Base-by-base conservation (phyloP, 306 rosid genomes). In the Rosa lucieae region DNA sequence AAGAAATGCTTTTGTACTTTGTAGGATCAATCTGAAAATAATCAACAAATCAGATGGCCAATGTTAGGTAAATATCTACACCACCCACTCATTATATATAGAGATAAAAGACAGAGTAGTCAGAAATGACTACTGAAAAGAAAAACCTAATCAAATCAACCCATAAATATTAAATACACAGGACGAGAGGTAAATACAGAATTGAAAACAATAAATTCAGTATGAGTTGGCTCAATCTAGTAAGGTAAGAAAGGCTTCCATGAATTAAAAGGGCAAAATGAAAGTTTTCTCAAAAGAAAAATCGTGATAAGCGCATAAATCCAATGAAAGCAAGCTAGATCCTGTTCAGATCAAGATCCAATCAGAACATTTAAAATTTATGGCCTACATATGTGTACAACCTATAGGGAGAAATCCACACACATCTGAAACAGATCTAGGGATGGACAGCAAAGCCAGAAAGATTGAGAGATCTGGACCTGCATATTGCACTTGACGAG, bases 401-500 rank as follows among this genome's bases (percentile, higher is more conserved):
- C 0, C 70, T 26, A 20, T 55, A 10, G 14, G 44, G 21, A 72
- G 8, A 46, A 86, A 17, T 12, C 20, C 5, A 65, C 1, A 73
- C 5, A 72, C 2, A 20, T 61, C 20, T 55, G 20, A 23, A 48
- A 14, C 70, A 87, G 92, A 93, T 93, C 92, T 79, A 82, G 75
- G 65, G 63, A 52, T 7, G 55, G 17, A 35, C 6, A 29, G 12
- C 53, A 0, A 20, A n/a, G 21, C 10, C 9, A 52, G 13, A 3
- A 40, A 8, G 6, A n/a, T 5, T 37, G 6, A 63, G 53, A 83
- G 89, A 87, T 88, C 87, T 35, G 74, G 37, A 78, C 98, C 99
- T 93, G 99, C 97, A 96, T 96, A 82, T 96, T 96, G 80, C 99
- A 96, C 85, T 93, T 96, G 89, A 96, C 97, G 8, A 96, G 87